These are phyloP conservation scores for Cryptosporidium viatorum DNA, from an alignment of 169 alveolate genomes.

Conservation along the genomic window DNA sequence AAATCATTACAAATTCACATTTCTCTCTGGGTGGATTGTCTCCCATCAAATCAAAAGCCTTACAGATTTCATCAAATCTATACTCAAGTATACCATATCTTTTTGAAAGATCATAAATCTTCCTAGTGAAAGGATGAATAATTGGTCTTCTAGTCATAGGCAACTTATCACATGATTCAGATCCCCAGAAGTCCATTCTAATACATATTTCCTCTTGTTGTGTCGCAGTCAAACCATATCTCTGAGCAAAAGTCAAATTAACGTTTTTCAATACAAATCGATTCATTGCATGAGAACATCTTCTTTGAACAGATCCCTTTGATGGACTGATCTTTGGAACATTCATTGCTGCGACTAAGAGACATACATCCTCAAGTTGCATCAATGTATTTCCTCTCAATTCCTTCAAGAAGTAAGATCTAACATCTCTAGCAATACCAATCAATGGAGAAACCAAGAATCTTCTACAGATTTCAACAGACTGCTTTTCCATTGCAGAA, in stretches of 20 bases:
- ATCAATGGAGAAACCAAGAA: conserved; percentile 68
- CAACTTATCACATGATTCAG: conserved; percentile 56
- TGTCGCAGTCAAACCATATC: conserved; percentile 52
- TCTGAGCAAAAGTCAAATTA: conserved; percentile 71
- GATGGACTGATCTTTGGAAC: conserved; percentile 40
- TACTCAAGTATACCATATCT: conserved; percentile 61
- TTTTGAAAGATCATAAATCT: conserved; percentile 44
- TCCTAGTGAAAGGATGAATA: conserved; percentile 37
- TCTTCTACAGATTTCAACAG: conserved; percentile 65
- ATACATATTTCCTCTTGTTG: conserved; percentile 65
- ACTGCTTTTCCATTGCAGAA: conserved; percentile 57
- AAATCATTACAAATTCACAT: conserved; percentile 47
- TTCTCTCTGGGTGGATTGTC: conserved; percentile 74
- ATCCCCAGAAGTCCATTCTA: conserved; percentile 66
- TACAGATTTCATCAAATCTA: conserved; percentile 72
- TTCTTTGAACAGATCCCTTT: conserved; percentile 41
- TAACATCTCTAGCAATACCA: conserved; percentile 70
- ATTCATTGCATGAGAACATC: conserved; percentile 73
- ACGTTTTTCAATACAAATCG: conserved; percentile 45
- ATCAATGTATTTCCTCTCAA: conserved; percentile 25
- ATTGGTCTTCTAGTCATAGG: conserved; percentile 34
- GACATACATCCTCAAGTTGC: conserved; percentile 63
- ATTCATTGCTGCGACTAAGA: conserved; percentile 55
- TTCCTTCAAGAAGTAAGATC: conserved; percentile 64
- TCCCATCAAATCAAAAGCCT: conserved; percentile 62